Evolutionary conservation across 2,329 filamentous ascomycete genomes (phyloP).

Genomic region (Camillea tinctor): DNA sequence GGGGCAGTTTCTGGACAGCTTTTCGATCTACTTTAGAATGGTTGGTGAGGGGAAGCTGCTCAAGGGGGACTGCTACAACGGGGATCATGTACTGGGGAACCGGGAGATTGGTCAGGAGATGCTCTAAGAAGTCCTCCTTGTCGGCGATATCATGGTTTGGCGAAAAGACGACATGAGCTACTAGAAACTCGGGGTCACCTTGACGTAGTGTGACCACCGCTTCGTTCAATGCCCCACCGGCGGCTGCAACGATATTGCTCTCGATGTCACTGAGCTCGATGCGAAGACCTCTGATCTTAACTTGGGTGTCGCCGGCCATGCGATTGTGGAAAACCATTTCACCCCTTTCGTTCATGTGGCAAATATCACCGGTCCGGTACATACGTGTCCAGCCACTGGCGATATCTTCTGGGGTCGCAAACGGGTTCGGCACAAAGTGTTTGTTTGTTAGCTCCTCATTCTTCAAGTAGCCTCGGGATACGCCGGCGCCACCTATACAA

Average conservation of each 20-base stretch:
- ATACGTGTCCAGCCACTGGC: conserved; percentile 9
- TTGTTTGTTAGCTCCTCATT: conserved; percentile 13
- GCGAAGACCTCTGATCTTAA: conserved; percentile 30
- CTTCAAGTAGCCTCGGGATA: conserved; percentile 37
- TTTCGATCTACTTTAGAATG: conserved; percentile 15
- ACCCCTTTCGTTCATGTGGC: conserved; percentile 34
- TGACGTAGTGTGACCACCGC: conserved; percentile 4
- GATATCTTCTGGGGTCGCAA: neutral
- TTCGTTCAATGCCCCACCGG: conserved; percentile 10
- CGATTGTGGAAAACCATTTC: conserved; percentile 40
- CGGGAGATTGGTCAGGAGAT: neutral
- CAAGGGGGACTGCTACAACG: neutral
- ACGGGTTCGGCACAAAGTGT: conserved; percentile 2
- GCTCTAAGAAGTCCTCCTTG: conserved; percentile 9
- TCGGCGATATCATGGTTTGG: neutral
- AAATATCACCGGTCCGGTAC: conserved; percentile 40
- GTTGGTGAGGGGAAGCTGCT: conserved; percentile 10
- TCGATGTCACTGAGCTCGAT: conserved; percentile 39
- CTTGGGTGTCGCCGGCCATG: conserved; percentile 37
- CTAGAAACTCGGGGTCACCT: conserved; percentile 15
- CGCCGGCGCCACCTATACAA: conserved; percentile 37
- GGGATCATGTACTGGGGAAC: conserved; percentile 21
- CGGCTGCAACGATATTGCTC: conserved; percentile 11
- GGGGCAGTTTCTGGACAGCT: conserved; percentile 5
- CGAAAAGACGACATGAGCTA: conserved; percentile 30